A percentile compares a stretch with the other conserved stretches of the same genome.
phyloP scores from a whole-genome alignment of 805 yeast genomes.

The Candida chauliodis region DNA sequence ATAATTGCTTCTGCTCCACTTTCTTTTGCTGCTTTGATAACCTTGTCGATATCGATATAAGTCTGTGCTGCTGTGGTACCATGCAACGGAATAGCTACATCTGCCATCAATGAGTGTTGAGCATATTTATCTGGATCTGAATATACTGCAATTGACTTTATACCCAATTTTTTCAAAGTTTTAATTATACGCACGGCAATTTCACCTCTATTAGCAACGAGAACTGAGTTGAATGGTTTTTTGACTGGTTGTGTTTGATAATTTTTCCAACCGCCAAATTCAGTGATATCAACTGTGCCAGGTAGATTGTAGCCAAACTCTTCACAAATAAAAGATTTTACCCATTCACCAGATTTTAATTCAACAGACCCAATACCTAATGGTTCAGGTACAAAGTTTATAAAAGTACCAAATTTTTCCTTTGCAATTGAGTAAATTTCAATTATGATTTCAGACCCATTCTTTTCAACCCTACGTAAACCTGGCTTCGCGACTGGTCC shows the following conservation, averaged over 20 bases:
- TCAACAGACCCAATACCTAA: slow-evolving; percentile 93
- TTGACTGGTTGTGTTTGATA: slow-evolving; percentile 44
- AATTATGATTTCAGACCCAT: slow-evolving; percentile 61
- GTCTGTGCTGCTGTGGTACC: slow-evolving; percentile 90
- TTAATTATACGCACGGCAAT: slow-evolving; percentile 92
- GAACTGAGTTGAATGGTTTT: slow-evolving; percentile 76
- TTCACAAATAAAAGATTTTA: slow-evolving; percentile 93
- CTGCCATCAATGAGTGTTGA: slow-evolving; percentile 81
- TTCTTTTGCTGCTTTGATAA: slow-evolving; percentile 77
- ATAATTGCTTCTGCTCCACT: slow-evolving; percentile 91
- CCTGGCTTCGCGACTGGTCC: slow-evolving; percentile 93
- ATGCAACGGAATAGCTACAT: slow-evolving; percentile 71
- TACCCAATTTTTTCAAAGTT: slow-evolving; percentile 76
- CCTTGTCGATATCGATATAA: slow-evolving; percentile 80
- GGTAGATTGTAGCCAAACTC: slow-evolving; percentile 73
- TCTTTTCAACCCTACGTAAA: slow-evolving; percentile 57
- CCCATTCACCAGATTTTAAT: slow-evolving; percentile 74
- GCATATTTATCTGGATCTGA: slow-evolving; percentile 89
- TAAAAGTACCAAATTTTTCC: slow-evolving; percentile 76
- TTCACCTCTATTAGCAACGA: slow-evolving; percentile 97
- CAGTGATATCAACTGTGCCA: slow-evolving; percentile 79
- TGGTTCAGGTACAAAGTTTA: slow-evolving; percentile 89
- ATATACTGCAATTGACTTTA: slow-evolving; percentile 81
- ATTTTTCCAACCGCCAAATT: slow-evolving; percentile 82
- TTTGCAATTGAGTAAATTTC: slow-evolving; percentile 84